Evolutionary conservation across 2,329 filamentous ascomycete species (phyloP).

Genomic region (Beauveria caledonica): DNA sequence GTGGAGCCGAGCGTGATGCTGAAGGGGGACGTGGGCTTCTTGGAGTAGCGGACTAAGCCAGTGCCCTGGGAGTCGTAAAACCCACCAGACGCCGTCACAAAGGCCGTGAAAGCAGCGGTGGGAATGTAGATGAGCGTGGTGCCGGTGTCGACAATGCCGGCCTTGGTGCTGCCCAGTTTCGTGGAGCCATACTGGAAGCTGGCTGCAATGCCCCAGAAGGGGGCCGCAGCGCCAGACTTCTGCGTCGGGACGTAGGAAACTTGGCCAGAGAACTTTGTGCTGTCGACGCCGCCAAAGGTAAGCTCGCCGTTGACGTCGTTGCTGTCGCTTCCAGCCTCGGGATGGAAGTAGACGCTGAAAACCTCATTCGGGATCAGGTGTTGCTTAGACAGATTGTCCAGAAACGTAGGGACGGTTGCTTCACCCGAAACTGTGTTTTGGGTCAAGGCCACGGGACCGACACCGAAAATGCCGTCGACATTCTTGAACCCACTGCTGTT

Average conservation of each 20-base stretch:
- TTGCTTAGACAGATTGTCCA: background rate
- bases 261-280: background rate
- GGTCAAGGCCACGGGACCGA: background rate
- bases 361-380: background rate
- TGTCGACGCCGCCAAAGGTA: background rate
- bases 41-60: background rate
- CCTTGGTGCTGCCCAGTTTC: background rate
- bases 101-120: background rate
- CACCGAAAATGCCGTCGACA: background rate
- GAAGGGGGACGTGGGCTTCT: background rate
- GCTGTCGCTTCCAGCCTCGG: background rate
- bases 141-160: background rate
- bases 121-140: background rate
- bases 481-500: accelerated
- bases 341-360: background rate
- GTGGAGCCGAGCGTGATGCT: background rate
- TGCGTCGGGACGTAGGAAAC: background rate
- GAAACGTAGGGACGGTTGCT: background rate
- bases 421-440: background rate
- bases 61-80: accelerated
- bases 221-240: too few relatives aligned
- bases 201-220: background rate
- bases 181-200: background rate
- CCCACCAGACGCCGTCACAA: background rate
- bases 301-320: background rate